Evolutionary conservation across 306 rosid genomes (phyloP).

Genomic region (Nissolia schottii): DNA sequence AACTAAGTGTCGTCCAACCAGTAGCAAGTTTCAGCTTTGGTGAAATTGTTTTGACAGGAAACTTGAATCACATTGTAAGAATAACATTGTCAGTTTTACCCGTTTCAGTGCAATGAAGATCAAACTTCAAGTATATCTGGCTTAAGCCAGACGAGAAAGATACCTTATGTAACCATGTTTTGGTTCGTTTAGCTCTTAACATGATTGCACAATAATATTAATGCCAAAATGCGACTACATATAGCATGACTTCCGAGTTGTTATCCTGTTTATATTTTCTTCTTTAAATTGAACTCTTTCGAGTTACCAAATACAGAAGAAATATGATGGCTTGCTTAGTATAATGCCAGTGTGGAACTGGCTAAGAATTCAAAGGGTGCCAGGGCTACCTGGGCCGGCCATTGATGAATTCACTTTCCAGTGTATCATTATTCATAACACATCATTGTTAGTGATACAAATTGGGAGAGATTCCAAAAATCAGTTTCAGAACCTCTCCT

Average conservation of each 20-base stretch:
- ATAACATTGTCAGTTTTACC: slow-evolving; percentile 64
- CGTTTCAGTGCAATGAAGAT: slow-evolving; percentile 26
- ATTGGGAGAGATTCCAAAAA: neutral
- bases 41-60: slow-evolving; percentile 70
- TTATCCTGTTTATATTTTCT: neutral
- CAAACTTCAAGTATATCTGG: neutral
- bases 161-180: neutral
- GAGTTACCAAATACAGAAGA: neutral
- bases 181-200: neutral
- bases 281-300: neutral
- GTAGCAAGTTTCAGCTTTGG: slow-evolving; percentile 61
- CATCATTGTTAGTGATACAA: neutral
- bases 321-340: neutral
- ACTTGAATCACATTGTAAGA: slow-evolving; percentile 66
- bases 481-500: neutral
- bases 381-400: neutral
- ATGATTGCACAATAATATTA: neutral
- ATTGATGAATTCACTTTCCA: neutral
- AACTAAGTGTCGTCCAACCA: slow-evolving; percentile 47
- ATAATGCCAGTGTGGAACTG: no score
- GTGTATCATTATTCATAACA: neutral
- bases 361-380: neutral
- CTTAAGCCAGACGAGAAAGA: neutral
- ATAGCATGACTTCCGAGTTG: neutral
- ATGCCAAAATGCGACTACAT: neutral